Evolutionary conservation across 768 basidiomycete genomes (phyloP).

Genomic region (Calocera cornea): DNA sequence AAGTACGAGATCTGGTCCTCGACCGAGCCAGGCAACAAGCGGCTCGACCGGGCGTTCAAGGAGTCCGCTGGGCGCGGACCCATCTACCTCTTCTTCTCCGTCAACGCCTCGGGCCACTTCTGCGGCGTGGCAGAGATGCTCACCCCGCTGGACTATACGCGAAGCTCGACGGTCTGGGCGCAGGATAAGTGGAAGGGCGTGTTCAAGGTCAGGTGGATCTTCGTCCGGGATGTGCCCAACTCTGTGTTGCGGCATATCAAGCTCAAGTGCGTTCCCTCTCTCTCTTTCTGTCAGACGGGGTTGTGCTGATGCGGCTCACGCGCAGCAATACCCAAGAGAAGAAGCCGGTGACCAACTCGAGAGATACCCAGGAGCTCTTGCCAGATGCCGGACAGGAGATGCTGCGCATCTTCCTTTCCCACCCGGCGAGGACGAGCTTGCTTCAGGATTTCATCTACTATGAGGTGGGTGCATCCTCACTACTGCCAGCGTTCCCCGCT

Average conservation of each 20-base stretch:
- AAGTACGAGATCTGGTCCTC: constrained; percentile 98
- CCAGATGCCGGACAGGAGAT: constrained; percentile 96
- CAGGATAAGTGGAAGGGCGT: constrained; percentile 99
- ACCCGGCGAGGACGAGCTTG: constrained; percentile 83
- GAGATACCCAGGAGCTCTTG: constrained; percentile 92
- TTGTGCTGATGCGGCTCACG: constrained; percentile 14
- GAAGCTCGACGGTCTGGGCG: constrained; percentile 94
- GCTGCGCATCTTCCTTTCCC: constrained; percentile 86
- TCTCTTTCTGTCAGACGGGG: background rate
- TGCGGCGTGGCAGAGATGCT: constrained; percentile 99
- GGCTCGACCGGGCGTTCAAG: constrained; percentile 93
- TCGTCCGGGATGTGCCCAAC: constrained; percentile 90
- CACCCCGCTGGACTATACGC: constrained; percentile 86
- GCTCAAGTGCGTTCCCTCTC: constrained; percentile 47
- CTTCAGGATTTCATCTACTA: constrained; percentile 90
- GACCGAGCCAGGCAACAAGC: constrained; percentile 91
- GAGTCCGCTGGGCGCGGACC: constrained; percentile 85
- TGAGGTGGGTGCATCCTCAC: constrained; percentile 40
- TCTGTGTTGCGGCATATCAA: constrained; percentile 80
- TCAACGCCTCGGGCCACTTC: constrained; percentile 95
- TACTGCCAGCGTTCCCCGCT: background rate
- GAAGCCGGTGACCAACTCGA: constrained; percentile 95
- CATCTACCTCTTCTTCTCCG: constrained; percentile 96
- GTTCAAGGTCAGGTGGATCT: constrained; percentile 96
- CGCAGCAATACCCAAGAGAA: constrained; percentile 91